Evolutionary conservation across 2,329 filamentous ascomycete species (phyloP).

Genomic region (Calonectria pseudoturangicola): DNA sequence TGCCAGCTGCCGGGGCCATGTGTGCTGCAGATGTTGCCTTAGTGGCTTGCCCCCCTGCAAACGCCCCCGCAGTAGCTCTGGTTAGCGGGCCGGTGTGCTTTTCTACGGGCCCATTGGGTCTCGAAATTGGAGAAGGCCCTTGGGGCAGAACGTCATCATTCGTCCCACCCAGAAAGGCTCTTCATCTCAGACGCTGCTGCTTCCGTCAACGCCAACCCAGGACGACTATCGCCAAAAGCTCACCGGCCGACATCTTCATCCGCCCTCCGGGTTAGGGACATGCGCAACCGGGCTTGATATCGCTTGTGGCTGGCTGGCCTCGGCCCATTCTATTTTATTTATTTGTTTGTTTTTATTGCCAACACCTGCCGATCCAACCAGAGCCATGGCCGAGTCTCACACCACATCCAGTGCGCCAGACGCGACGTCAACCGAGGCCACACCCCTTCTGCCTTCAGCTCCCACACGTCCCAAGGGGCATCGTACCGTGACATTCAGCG

Average conservation of each 20-base stretch:
- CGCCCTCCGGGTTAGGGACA: constrained; percentile 30
- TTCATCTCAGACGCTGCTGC: constrained; percentile 41
- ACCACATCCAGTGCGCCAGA: constrained; percentile 44
- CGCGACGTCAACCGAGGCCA: constrained; percentile 56
- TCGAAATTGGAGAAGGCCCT: constrained; percentile 43
- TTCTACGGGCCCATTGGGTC: constrained; percentile 22
- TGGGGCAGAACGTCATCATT: constrained; percentile 50
- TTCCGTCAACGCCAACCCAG: constrained; percentile 40
- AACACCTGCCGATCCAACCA: constrained; percentile 43
- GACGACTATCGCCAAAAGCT: constrained; percentile 17
- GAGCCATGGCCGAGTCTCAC: constrained; percentile 51
- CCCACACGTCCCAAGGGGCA: constrained; percentile 65
- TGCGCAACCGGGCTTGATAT: constrained; percentile 32
- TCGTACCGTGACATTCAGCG: constrained; percentile 86
- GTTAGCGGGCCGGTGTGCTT: constrained; percentile 31
- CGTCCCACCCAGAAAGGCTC: constrained; percentile 44
- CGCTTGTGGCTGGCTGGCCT: constrained; percentile 31
- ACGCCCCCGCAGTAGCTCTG: constrained; percentile 41
- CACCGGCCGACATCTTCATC: neutral
- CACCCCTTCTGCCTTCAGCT: constrained; percentile 60
- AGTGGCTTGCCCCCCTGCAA: constrained; percentile 42
- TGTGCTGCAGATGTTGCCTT: constrained; percentile 36
- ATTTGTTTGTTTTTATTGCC: constrained; percentile 34
- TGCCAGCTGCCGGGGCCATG: constrained; percentile 12
- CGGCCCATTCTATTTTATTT: constrained; percentile 33